Evolutionary conservation across 2,329 filamentous ascomycete genomes (phyloP), one percentile per base, ranked within the genome.

Genomic region (Chaetomium globosum): DNA sequence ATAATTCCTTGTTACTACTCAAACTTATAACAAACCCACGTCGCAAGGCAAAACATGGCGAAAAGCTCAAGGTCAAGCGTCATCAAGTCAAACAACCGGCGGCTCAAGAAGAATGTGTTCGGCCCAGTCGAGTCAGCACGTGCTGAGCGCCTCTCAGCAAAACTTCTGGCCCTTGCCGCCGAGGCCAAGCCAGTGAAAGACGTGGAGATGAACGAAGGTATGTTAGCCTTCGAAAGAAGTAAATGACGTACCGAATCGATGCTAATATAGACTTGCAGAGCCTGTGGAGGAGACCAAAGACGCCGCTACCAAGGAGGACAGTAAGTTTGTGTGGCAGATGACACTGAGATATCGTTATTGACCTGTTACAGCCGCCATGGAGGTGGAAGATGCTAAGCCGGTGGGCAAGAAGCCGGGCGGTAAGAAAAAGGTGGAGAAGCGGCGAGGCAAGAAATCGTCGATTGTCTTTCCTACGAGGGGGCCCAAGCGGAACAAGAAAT

Each of bases 41-140:
- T 7, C 33, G 63, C 33, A 52, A 39, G 23, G 49, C 51, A 64
- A 72, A 68, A 68, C 71, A 98, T 97, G 94, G 94, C 93, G 28
- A 97, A 96, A 77, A 90, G 91, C 75, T 82, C 90, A 67, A 85
- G 94, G 76, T 86, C 93, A 70, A 96, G 89, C 76, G 82, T 85
- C 70, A 87, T 83, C 73, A 97, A 97, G 82, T 83, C 84, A 74
- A 97, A 97, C 82, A 92, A 93, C 80, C 84, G 86, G 71, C 89
- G 86, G 73, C 84, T 97, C 70, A 93, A 93, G 77, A 82, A 86
- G 70, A 87, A 87, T 70, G 89, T 97, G 70, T 97, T 96, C 78
- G 91, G 89, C 1, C 94, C 94, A 19, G 87, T 88, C 63, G 92
- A 94, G 77, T 81, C 84, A 72, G 93, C 90, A 54, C 87, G 94